Evolutionary conservation across 129 eudicot species (phyloP), one percentile per base, ranked within the genome.

Genomic region (Pulicaria dysenterica): DNA sequence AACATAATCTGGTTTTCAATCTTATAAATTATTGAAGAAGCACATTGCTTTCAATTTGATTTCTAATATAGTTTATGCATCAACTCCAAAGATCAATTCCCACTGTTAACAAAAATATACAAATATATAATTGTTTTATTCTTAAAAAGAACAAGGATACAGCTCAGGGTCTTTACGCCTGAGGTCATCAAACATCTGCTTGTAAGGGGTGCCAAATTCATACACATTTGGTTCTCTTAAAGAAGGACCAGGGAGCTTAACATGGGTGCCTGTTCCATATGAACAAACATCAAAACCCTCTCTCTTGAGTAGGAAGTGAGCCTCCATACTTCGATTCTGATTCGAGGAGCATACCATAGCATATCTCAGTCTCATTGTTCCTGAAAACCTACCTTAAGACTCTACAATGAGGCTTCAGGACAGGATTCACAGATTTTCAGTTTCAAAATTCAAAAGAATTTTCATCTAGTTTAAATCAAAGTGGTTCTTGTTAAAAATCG

Each of bases 211-310:
- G 7, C 98, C 98, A 66, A 92, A 92, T 14, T 92, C 96, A 57
- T 92, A 92, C 56, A 92, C 95, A 61, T 89, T 92, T 12, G 96
- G 96, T 85, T 92, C 98, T 69, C 96, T 75, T 44, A 87, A 42
- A 3, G 98, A 87, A 39, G 96, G 98, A 37, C 91, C 98, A 66
- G 96, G 98, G 72, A 92, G 96, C 88, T 92, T 92, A 43, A 92
- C 98, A 78, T 89, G 98, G 11, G 84, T 59, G 46, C 98, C 98
- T 7, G 95, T 92, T n/a, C 98, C 96, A 75, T 92, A 92, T 0
- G 98, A 89, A 5, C 85, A 82, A 44, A 92, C 98, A 59, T 92
- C 91, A 45, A 89, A 85, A 5, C 98, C 98, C 58, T 92, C 95
- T 45, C 87, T 83, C 78, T 92, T 92, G 55, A 92, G 93, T 13